Base-by-base conservation (phyloP, 495 filamentous ascomycete genomes). In the Delitschia confertaspora region DNA sequence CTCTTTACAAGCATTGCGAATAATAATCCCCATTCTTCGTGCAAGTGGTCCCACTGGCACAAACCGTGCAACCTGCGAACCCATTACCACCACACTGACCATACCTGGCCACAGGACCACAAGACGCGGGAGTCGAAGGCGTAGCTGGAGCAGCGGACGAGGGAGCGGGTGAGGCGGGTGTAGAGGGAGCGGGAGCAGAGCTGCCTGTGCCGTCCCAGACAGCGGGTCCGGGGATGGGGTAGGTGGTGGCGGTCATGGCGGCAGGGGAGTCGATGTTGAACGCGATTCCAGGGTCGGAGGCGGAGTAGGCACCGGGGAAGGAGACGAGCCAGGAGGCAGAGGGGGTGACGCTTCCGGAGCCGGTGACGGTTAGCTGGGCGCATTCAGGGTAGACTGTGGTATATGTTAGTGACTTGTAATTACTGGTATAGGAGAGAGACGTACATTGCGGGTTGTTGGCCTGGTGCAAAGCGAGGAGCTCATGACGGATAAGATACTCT, bases 341-440 rank as follows among this genome's bases (percentile, higher is more conserved):
- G 1, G 64, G 56, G 0, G 53, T 56, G 1, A 38, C 21, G 25
- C 52, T 50, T 9, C 65, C 65, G 22, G 49, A 47, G 13, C 66
- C 66, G 4, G 52, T 52, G 10, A 70, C 59, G 23, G 50, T 62
- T 18, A 71, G 35, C 49, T 71, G 65, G 3, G 67, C 68, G 42
- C 66, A 71, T 47, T 69, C 60, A 36, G 65, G 52, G 39, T 66
- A 69, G 50, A 67, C 44, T 49, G 21, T 36, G 1, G 20, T 34
- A 16, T 10, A 38, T 22, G 20, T 38, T 9, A 31, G 9, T 14
- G 11, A 5, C 14, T 0, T 30, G 20, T 18, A 9, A 13, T 3
- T n/a, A 26, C 9, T 16, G 17, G 32, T 9, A 34, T 13, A 23
- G 25, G 5, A 6, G 7, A 19, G 9, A 18, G 19, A 23, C 33